These are phyloP conservation scores for Aspergillus conjunctus DNA, from an alignment of 495 filamentous ascomycete genomes.

Conservation along the genomic window DNA sequence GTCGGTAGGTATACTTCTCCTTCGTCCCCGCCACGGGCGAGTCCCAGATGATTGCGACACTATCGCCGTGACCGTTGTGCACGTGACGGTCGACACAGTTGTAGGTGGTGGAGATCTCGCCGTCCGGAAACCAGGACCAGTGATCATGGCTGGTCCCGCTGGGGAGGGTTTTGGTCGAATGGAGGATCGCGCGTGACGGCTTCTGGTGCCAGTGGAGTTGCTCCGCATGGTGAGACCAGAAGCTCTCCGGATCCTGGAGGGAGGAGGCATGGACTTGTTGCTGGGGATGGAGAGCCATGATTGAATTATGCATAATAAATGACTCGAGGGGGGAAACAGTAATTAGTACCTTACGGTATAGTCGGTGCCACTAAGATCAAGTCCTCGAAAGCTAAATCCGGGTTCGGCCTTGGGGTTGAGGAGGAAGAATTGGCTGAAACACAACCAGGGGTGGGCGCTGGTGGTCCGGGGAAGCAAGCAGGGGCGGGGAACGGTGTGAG, in stretches of 20 bases:
- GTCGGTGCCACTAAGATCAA: too few relatives aligned
- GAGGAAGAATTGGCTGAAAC: too few relatives aligned
- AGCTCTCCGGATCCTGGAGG: slow-evolving; percentile 60
- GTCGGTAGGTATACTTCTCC: slow-evolving; percentile 68
- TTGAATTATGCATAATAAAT: too few relatives aligned
- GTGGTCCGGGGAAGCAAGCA: too few relatives aligned
- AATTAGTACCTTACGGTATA: too few relatives aligned
- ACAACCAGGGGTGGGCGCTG: too few relatives aligned
- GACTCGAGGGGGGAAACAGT: too few relatives aligned
- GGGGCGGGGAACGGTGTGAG: too few relatives aligned
- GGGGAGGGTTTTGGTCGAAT: slow-evolving; percentile 49
- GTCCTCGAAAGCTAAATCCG: too few relatives aligned
- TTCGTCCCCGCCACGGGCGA: slow-evolving; percentile 80
- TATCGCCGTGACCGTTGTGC: slow-evolving; percentile 67
- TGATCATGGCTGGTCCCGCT: slow-evolving; percentile 54
- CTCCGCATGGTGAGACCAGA: slow-evolving; percentile 76
- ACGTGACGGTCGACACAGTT: slow-evolving; percentile 93
- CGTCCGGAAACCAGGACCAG: slow-evolving; percentile 89
- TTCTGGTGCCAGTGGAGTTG: slow-evolving; percentile 79
- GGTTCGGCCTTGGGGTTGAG: too few relatives aligned
- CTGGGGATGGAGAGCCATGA: slow-evolving; percentile 39
- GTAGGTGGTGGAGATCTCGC: slow-evolving; percentile 85
- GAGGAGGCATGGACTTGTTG: slow-evolving; percentile 41
- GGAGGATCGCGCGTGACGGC: slow-evolving; percentile 47
- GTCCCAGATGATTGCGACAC: slow-evolving; percentile 82